Evolutionary conservation across 305 asterid species (phyloP).

Genomic region (Lippia alba): DNA sequence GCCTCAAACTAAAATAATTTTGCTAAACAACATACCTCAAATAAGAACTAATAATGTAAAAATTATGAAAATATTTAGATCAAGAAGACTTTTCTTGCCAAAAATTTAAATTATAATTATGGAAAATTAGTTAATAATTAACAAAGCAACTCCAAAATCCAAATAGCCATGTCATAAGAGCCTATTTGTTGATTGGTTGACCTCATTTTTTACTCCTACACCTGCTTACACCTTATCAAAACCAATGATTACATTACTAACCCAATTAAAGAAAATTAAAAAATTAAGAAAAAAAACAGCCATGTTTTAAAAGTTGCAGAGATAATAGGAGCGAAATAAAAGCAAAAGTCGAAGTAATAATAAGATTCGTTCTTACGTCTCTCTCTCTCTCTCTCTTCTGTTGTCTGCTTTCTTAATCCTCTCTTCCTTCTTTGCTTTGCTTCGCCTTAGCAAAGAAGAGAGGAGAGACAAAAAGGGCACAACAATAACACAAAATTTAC

Average conservation of each 20-base stretch:
- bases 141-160: too few relatives aligned
- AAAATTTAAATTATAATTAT: too few relatives aligned
- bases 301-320: conserved; percentile 30
- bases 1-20: background rate
- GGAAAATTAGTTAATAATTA: too few relatives aligned
- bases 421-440: conserved; percentile 60
- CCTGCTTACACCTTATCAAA: conserved; percentile 39
- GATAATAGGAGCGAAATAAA: background rate
- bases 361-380: conserved; percentile 49
- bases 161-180: background rate
- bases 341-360: conserved; percentile 18
- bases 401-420: conserved; percentile 35
- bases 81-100: too few relatives aligned
- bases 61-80: too few relatives aligned
- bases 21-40: too few relatives aligned
- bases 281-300: too few relatives aligned
- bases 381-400: conserved; percentile 34
- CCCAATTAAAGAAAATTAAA: too few relatives aligned
- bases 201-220: conserved; percentile 19
- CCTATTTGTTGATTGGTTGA: conserved; percentile 28
- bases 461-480: conserved; percentile 22
- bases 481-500: conserved; percentile 9
- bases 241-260: conserved; percentile 20
- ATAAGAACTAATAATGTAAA: too few relatives aligned
- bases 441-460: conserved; percentile 54